These are phyloP conservation scores for Aspergillus candidus DNA, from an alignment of 2,329 filamentous ascomycete genomes.

Conservation along the genomic window DNA sequence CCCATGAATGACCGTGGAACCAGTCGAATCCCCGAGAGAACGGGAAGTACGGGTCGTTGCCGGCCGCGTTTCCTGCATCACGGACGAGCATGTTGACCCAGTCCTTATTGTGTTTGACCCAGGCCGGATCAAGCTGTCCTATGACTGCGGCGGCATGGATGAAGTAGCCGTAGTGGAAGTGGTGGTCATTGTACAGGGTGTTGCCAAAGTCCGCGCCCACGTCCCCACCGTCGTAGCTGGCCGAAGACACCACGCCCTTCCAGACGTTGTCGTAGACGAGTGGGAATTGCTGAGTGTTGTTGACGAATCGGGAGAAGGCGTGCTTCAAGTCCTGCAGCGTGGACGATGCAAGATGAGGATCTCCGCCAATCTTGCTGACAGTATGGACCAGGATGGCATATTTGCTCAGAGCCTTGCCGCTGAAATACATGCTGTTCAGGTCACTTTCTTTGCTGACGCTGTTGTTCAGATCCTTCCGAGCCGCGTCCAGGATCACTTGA, in stretches of 20 bases:
- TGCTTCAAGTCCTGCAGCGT: slow-evolving; percentile 59
- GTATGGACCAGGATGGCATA: slow-evolving; percentile 65
- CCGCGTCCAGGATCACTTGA: slow-evolving; percentile 54
- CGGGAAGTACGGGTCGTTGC: slow-evolving; percentile 68
- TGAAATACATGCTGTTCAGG: slow-evolving; percentile 85
- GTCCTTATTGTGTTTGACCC: slow-evolving; percentile 66
- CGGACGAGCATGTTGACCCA: slow-evolving; percentile 81
- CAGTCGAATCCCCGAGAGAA: slow-evolving; percentile 83
- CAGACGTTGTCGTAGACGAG: slow-evolving; percentile 56
- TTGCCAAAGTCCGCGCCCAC: slow-evolving; percentile 80
- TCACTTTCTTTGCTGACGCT: slow-evolving; percentile 68
- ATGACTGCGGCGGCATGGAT: slow-evolving; percentile 81
- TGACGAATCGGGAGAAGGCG: slow-evolving; percentile 60
- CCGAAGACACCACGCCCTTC: slow-evolving; percentile 75
- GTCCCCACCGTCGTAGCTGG: slow-evolving; percentile 63
- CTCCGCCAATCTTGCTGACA: slow-evolving; percentile 56
- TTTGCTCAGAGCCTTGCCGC: slow-evolving; percentile 77
- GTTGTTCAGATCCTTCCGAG: slow-evolving; percentile 68
- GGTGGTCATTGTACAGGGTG: slow-evolving; percentile 63
- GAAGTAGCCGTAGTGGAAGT: slow-evolving; percentile 73
- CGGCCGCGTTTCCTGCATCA: slow-evolving; percentile 72
- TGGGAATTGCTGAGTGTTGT: slow-evolving; percentile 61
- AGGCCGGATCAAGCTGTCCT: slow-evolving; percentile 67
- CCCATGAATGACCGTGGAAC: slow-evolving; percentile 94
- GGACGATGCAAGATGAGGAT: slow-evolving; percentile 51